These are phyloP conservation scores for Leptomonas pyrrhocoris DNA, from an alignment of 208 protist species.

Conservation along the genomic window DNA sequence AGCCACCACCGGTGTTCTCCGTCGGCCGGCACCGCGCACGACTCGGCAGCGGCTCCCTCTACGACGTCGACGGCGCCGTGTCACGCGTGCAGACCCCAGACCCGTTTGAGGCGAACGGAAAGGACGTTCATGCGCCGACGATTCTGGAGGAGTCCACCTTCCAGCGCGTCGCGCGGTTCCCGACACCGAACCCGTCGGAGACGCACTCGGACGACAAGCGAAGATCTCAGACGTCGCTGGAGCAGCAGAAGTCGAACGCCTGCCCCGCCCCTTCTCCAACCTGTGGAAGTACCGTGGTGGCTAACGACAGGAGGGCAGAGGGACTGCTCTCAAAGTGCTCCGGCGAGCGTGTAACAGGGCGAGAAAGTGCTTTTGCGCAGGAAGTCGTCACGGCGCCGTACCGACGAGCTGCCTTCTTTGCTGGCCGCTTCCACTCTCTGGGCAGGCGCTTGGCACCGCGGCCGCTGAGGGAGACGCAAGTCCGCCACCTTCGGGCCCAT, in stretches of 20 bases:
- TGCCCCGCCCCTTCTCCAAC: neutral
- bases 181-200: neutral
- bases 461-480: too few relatives aligned
- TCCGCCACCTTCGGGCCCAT: too few relatives aligned
- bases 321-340: too few relatives aligned
- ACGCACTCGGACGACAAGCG: neutral
- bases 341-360: too few relatives aligned
- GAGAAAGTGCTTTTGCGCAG: too few relatives aligned
- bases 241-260: neutral
- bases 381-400: too few relatives aligned
- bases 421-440: too few relatives aligned
- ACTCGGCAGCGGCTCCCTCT: neutral
- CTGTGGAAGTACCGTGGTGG: too few relatives aligned
- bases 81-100: neutral
- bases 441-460: too few relatives aligned
- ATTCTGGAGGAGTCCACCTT: neutral
- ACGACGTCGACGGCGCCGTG: neutral
- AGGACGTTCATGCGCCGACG: neutral
- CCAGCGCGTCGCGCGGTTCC: neutral
- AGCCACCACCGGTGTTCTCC: conserved; percentile 1
- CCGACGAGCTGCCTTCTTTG: too few relatives aligned
- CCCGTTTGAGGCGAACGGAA: neutral
- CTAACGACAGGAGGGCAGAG: too few relatives aligned
- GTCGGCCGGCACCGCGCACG: neutral
- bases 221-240: neutral